A percentile compares a stretch with the other conserved stretches of the same genome.
phyloP scores from a whole-genome alignment of 139 green algal genomes.

The Limnomonas spitsbergensis region DNA sequence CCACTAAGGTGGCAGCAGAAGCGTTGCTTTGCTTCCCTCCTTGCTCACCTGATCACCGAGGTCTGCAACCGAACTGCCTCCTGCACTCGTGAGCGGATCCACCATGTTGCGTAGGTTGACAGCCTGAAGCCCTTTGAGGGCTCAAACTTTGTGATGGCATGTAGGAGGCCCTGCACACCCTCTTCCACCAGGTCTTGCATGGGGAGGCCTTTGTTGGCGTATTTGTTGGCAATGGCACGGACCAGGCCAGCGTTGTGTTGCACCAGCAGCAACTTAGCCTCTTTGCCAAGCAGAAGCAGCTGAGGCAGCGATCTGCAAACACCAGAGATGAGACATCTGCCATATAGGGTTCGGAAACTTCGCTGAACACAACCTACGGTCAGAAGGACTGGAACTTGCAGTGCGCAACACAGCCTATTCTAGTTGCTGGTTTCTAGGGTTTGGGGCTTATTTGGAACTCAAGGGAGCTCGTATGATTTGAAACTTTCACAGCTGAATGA shows the following conservation, averaged over 20 bases:
- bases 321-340: background rate
- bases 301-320: background rate
- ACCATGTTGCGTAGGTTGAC: slow-evolving; percentile 94
- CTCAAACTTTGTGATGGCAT: slow-evolving; percentile 87
- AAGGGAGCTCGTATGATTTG: too few relatives aligned
- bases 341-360: background rate
- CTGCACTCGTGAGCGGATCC: slow-evolving; percentile 77
- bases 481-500: background rate
- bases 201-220: slow-evolving; percentile 40
- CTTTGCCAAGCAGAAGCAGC: slow-evolving; percentile 26
- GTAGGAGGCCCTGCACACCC: slow-evolving; percentile 74
- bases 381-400: background rate
- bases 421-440: background rate
- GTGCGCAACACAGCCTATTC: background rate
- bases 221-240: slow-evolving; percentile 79
- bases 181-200: slow-evolving; percentile 71
- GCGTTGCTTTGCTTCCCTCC: too few relatives aligned
- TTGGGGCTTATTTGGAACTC: too few relatives aligned
- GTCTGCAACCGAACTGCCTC: background rate
- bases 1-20: too few relatives aligned
- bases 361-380: background rate
- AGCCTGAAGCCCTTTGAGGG: slow-evolving; percentile 86
- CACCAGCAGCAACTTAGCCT: slow-evolving; percentile 78
- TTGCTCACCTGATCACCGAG: too few relatives aligned
- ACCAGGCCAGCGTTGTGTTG: slow-evolving; percentile 88